Conservation (phyloP, 345 rosid genomes). For the Aegle marmelos region DNA sequence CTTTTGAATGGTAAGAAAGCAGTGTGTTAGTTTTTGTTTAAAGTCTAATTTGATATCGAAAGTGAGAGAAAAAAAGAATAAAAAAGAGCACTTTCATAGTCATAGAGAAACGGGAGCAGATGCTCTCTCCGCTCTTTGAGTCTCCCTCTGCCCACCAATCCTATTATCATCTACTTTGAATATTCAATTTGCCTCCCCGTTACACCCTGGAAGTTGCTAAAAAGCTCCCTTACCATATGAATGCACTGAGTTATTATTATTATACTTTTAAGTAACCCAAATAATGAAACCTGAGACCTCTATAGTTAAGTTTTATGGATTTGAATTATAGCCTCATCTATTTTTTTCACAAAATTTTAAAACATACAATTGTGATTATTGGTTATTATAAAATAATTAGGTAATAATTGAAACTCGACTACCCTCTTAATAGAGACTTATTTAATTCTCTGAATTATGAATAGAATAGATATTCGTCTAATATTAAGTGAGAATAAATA, state of each 20-base stretch:
- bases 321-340: too few species aligned
- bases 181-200: conserved; percentile 12
- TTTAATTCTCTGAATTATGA: too few species aligned
- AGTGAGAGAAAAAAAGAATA: neutral
- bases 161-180: neutral
- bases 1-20: conserved; percentile 13
- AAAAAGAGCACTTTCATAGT: neutral
- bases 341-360: too few species aligned
- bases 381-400: too few species aligned
- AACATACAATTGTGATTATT: too few species aligned
- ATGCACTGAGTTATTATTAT: too few species aligned
- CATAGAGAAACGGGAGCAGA: neutral
- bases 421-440: too few species aligned
- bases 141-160: neutral
- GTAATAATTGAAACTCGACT: too few species aligned
- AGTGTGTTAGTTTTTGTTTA: neutral
- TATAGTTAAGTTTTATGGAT: too few species aligned
- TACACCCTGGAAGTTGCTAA: conserved; percentile 15
- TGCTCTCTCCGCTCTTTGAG: neutral
- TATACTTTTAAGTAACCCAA: neutral
- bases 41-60: conserved; percentile 9
- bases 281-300: too few species aligned
- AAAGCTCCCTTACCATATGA: conserved; percentile 2
- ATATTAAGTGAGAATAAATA: too few species aligned
- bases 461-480: too few species aligned